phyloP scores from a whole-genome alignment of 202 grass and related monocot genomes.

The Setaria italica region DNA sequence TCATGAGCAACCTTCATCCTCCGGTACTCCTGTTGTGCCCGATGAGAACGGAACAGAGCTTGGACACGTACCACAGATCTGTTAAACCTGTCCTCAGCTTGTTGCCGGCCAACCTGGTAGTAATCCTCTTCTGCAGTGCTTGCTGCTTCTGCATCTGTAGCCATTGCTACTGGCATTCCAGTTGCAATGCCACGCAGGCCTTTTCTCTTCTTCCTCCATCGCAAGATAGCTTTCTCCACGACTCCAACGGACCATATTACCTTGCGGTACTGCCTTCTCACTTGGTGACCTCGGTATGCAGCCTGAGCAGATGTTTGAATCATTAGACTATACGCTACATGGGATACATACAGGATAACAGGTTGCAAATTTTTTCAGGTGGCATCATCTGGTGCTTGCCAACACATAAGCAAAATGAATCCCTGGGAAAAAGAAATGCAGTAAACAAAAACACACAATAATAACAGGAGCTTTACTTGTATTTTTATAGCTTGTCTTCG shows the following conservation, averaged over 20 bases:
- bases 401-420: slow-evolving; percentile 22
- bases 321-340: slow-evolving; percentile 21
- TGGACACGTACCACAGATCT: slow-evolving; percentile 92
- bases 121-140: slow-evolving; percentile 90
- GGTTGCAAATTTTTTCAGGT: slow-evolving; percentile 26
- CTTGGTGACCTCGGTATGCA: slow-evolving; percentile 83
- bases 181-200: slow-evolving; percentile 83
- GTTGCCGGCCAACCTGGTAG: slow-evolving; percentile 73
- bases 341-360: slow-evolving; percentile 17
- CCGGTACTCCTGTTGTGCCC: slow-evolving; percentile 93
- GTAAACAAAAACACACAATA: slow-evolving; percentile 5
- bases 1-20: slow-evolving; percentile 85
- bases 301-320: slow-evolving; percentile 60
- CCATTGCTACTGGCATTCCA: slow-evolving; percentile 71
- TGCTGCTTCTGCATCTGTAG: slow-evolving; percentile 56
- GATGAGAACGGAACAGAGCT: slow-evolving; percentile 90
- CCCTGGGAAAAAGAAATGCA: neutral
- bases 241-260: slow-evolving; percentile 95
- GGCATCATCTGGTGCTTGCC: neutral
- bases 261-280: slow-evolving; percentile 85
- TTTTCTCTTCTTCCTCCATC: slow-evolving; percentile 92
- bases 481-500: slow-evolving; percentile 80
- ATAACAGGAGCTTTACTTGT: slow-evolving; percentile 66
- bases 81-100: slow-evolving; percentile 83
- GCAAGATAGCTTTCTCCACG: slow-evolving; percentile 94